Evolutionary conservation across 805 yeast genomes (phyloP).

Genomic region (Candida palmyrensis): DNA sequence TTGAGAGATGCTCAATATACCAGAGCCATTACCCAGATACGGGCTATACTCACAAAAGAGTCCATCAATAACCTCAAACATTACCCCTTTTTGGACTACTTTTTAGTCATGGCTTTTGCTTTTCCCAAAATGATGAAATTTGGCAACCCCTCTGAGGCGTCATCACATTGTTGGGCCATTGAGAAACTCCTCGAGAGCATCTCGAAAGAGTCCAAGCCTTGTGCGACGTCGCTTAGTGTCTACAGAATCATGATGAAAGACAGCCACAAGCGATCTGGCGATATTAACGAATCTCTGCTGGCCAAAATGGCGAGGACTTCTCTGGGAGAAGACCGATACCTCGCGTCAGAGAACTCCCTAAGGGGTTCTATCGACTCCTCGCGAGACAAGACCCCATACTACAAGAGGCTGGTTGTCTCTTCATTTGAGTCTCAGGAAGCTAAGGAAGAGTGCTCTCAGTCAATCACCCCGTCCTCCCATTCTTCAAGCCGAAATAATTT

Average conservation of each 20-base stretch:
- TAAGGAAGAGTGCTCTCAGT: too few species aligned
- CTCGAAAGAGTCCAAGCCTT: constrained; percentile 10
- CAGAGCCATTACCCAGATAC: constrained; percentile 8
- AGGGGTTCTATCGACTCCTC: neutral
- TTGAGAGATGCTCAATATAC: constrained; percentile 12
- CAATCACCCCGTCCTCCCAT: neutral
- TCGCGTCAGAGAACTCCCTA: neutral
- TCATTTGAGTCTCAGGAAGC: too few species aligned
- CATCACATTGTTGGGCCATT: constrained; percentile 7
- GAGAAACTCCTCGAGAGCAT: constrained; percentile 7
- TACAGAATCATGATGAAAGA: constrained; percentile 9
- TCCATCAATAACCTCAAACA: constrained; percentile 5
- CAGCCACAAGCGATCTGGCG: neutral
- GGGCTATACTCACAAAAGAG: constrained; percentile 7
- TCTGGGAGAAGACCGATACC: neutral
- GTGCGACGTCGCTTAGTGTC: constrained; percentile 13
- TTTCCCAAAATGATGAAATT: constrained; percentile 15
- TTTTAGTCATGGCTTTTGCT: constrained; percentile 11
- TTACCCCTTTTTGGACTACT: constrained; percentile 15
- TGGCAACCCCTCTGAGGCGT: constrained; percentile 6
- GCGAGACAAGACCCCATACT: too few species aligned
- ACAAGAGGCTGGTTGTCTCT: too few species aligned
- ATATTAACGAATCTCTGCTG: neutral
- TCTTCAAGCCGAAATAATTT: constrained; percentile 2
- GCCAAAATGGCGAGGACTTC: neutral